Conservation (phyloP, 176 grass and related monocot species). For the Eremochloa ophiuroides region DNA sequence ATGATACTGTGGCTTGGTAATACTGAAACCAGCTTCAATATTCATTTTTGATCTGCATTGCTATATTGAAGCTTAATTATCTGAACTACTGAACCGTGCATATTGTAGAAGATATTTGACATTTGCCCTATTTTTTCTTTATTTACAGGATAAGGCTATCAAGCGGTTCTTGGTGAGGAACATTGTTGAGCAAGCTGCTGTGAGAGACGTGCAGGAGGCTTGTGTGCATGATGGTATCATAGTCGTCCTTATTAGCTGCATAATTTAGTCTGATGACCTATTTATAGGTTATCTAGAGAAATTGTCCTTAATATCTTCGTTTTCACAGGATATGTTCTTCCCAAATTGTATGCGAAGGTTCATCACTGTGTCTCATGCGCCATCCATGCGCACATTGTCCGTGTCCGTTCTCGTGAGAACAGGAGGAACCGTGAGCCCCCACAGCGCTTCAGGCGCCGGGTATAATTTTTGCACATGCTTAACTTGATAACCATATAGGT, state of each 20-base stretch:
- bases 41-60: neutral
- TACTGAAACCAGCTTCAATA: neutral
- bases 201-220: conserved; percentile 72
- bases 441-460: conserved; percentile 62
- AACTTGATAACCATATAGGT: neutral
- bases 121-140: neutral
- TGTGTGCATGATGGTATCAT: conserved; percentile 54
- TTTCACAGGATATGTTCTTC: conserved; percentile 45
- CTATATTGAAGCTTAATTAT: neutral
- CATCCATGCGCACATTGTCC: conserved; percentile 62
- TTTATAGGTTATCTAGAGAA: neutral
- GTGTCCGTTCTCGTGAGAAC: conserved; percentile 48
- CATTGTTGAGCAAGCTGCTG: conserved; percentile 71
- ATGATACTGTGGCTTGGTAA: neutral
- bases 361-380: conserved; percentile 68
- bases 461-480: conserved; percentile 10
- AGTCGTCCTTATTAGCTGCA: neutral
- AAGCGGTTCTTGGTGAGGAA: conserved; percentile 66
- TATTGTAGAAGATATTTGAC: neutral
- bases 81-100: neutral
- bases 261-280: neutral
- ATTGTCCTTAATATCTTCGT: neutral
- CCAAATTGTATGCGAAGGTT: conserved; percentile 63
- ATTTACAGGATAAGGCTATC: conserved; percentile 63
- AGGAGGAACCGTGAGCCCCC: conserved; percentile 67